Base-by-base conservation (phyloP, 352 stramenopile species). In the Phytophthora cryptogea region DNA sequence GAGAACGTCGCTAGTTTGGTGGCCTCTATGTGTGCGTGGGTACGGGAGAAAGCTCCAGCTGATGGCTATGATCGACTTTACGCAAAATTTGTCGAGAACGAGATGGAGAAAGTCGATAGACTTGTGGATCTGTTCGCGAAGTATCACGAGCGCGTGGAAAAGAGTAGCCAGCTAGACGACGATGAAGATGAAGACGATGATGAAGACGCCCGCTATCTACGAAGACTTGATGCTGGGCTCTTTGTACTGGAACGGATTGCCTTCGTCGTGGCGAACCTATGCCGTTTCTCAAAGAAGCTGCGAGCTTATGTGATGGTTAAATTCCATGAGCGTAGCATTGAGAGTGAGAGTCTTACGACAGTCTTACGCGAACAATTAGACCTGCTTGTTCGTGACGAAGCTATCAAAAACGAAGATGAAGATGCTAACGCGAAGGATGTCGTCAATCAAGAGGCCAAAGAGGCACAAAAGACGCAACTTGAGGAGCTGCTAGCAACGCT, bases 51-150 rank as follows among this genome's bases (percentile, higher is more conserved):
- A 5, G 76, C 83, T 20, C 68, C 74, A 11, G 56, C 77, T 30
- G 83, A 93, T 43, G 83, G 72, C 4, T 72, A 71, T 49, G 82
- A 80, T 9, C 84, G 83, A 8, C 70, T 95, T 4, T 77, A 95
- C 31, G 83, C 75, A 37, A 95, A 95, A 50, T 92, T 95, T 68
- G 59, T 92, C 1, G 86, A 95, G 51, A 87, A 77, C 23, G 78
- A 90, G 7, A 86, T 89, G 68, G 83, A 95, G 36, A 95, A 95
- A 58, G 54, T 92, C 17, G 86, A 95, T 51, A 79, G 86, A 13
- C 54, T 92, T 3, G 69, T 95, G 8, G 84, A 93, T 59, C 50
- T 92, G 26, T 92, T 92, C 53, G 76, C 72, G 2, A 86, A 88
- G 56, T 93, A 93, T 59, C 63, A 92, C 14, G 58, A 66, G 1